Evolutionary conservation across 1,284 basidiomycete species (phyloP).

Genomic region (Trichosporon faecale): DNA sequence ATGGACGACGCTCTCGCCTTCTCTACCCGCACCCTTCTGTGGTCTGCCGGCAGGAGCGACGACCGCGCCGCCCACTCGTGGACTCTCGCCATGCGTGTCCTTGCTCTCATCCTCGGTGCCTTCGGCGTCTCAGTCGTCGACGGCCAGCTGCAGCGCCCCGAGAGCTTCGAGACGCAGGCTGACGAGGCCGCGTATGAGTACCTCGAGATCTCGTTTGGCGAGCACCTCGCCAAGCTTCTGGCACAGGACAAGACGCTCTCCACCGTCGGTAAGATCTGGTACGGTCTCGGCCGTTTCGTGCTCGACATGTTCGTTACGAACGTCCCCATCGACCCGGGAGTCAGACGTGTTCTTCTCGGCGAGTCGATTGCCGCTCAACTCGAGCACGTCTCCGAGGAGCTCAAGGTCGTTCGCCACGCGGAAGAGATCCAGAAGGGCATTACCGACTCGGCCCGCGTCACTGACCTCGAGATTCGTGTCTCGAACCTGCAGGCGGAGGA

Average conservation of each 20-base stretch:
- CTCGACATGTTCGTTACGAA: conserved; percentile 72
- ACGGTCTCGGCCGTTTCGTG: conserved; percentile 58
- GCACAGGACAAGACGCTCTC: conserved; percentile 12
- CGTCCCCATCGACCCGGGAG: conserved; percentile 81
- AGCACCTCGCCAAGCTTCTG: conserved; percentile 15
- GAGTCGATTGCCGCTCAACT: conserved; percentile 59
- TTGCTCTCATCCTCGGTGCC: conserved; percentile 28
- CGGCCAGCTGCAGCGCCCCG: background rate
- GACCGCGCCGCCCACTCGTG: conserved; percentile 21
- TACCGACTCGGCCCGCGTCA: conserved; percentile 56
- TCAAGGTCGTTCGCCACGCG: conserved; percentile 60
- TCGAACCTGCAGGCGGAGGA: conserved; percentile 32
- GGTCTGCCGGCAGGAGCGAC: conserved; percentile 21
- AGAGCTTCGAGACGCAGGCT: conserved; percentile 3
- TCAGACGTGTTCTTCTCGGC: conserved; percentile 60
- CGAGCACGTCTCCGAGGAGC: conserved; percentile 57
- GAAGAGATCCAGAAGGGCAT: conserved; percentile 67
- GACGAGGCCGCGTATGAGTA: conserved; percentile 17
- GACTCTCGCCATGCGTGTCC: conserved; percentile 21
- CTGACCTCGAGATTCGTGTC: conserved; percentile 48
- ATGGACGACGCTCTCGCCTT: conserved; percentile 39
- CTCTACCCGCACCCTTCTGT: conserved; percentile 30
- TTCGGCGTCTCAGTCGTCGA: conserved; percentile 22
- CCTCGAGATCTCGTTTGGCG: conserved; percentile 18
- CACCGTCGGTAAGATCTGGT: conserved; percentile 57